A percentile compares a stretch with the other conserved stretches of the same genome.
These are phyloP conservation scores for Corynespora cassiicola DNA, from an alignment of 2,329 filamentous ascomycete genomes.

Conservation along the genomic window DNA sequence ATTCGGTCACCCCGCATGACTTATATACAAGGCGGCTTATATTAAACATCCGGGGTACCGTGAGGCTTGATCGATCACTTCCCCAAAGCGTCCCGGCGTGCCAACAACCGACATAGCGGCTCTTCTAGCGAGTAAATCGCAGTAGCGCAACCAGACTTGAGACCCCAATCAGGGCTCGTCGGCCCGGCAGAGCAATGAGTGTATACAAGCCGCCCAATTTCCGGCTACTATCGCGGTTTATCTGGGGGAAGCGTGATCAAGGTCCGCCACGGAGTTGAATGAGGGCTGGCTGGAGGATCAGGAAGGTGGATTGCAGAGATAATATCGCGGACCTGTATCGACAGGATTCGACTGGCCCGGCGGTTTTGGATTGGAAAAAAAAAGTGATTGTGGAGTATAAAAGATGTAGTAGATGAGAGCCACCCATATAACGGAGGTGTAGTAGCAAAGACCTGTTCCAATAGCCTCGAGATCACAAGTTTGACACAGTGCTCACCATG, in stretches of 20 bases:
- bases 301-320: conserved; percentile 11
- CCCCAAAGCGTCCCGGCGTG: conserved; percentile 24
- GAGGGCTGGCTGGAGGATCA: conserved; percentile 9
- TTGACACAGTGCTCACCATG: no score
- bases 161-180: conserved; percentile 28
- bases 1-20: conserved; percentile 25
- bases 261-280: conserved; percentile 4
- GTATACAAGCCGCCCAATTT: conserved; percentile 32
- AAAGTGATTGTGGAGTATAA: conserved; percentile 21
- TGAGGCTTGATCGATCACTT: conserved; percentile 15
- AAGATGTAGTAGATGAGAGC: no score
- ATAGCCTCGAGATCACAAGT: no score
- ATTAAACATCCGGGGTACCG: conserved; percentile 31
- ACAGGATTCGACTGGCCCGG: background rate
- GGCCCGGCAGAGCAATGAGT: conserved; percentile 24
- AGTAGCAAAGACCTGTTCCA: no score
- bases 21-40: conserved; percentile 16
- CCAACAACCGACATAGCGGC: conserved; percentile 30
- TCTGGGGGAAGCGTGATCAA: conserved; percentile 18
- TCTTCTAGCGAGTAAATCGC: conserved; percentile 17
- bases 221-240: conserved; percentile 26
- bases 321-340: no score
- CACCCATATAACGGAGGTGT: no score
- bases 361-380: no score
- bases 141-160: no score